Conservation (phyloP, 768 basidiomycete species). For the Leucocoprinus leucothites region DNA sequence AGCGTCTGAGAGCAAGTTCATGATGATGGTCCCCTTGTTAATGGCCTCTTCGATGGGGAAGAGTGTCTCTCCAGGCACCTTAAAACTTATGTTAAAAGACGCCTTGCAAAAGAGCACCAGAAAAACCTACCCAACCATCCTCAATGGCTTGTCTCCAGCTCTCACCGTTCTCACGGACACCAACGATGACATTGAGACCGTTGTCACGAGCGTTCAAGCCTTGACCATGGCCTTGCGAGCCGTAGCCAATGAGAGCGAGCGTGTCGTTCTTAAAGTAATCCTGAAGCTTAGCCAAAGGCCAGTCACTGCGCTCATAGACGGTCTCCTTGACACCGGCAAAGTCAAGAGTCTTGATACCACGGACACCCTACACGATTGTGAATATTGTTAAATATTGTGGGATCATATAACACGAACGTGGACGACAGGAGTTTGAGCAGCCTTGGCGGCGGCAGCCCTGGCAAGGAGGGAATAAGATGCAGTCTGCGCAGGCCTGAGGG, state of each 20-base stretch:
- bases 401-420: constrained; percentile 25
- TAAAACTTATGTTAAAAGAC: constrained; percentile 8
- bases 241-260: constrained; percentile 97
- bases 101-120: neutral
- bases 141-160: constrained; percentile 94
- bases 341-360: constrained; percentile 93
- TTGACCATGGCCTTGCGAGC: constrained; percentile 98
- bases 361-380: constrained; percentile 41
- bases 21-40: constrained; percentile 94
- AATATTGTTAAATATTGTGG: neutral
- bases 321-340: constrained; percentile 93
- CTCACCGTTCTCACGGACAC: constrained; percentile 95
- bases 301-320: constrained; percentile 95
- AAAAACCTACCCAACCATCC: constrained; percentile 83
- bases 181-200: constrained; percentile 96
- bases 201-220: constrained; percentile 99
- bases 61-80: constrained; percentile 95
- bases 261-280: constrained; percentile 99
- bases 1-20: constrained; percentile 99
- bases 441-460: constrained; percentile 42
- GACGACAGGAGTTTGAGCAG: constrained; percentile 28
- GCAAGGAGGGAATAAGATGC: constrained; percentile 72
- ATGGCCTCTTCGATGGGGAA: constrained; percentile 99
- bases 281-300: constrained; percentile 96
- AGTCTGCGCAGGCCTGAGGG: constrained; percentile 40